phyloP scores from a whole-genome alignment of 2,329 filamentous ascomycete genomes.

The Penicillium brevicompactum region DNA sequence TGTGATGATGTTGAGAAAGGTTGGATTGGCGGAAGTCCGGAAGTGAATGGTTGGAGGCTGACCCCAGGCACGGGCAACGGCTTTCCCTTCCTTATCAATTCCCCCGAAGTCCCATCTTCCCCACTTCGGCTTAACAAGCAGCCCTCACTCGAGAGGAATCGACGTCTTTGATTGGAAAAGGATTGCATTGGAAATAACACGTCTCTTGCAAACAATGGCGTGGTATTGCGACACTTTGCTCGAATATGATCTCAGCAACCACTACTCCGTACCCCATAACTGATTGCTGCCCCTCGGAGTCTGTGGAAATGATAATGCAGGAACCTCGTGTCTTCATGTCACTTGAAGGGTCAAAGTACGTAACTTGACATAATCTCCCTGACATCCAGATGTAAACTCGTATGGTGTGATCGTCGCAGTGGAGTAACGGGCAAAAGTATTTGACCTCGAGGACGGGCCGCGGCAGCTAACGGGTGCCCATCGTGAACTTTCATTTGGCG shows the following conservation, averaged over 20 bases:
- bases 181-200: neutral
- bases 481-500: no score
- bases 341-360: no score
- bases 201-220: neutral
- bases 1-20: neutral
- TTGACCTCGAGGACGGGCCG: no score
- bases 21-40: neutral
- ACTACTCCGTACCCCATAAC: neutral
- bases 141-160: neutral
- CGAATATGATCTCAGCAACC: constrained; percentile 1
- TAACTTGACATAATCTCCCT: no score
- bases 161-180: neutral
- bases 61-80: neutral
- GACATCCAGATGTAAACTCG: no score
- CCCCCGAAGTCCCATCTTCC: neutral
- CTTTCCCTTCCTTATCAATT: constrained; percentile 1
- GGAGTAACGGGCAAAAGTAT: no score
- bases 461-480: no score
- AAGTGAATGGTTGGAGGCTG: neutral
- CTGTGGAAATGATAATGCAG: no score
- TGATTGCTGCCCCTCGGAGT: no score
- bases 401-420: no score
- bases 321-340: no score
- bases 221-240: constrained; percentile 8
- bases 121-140: constrained; percentile 1